These are phyloP conservation scores for Colletotrichum cereale DNA, from an alignment of 2,329 filamentous ascomycete genomes.

Conservation along the genomic window DNA sequence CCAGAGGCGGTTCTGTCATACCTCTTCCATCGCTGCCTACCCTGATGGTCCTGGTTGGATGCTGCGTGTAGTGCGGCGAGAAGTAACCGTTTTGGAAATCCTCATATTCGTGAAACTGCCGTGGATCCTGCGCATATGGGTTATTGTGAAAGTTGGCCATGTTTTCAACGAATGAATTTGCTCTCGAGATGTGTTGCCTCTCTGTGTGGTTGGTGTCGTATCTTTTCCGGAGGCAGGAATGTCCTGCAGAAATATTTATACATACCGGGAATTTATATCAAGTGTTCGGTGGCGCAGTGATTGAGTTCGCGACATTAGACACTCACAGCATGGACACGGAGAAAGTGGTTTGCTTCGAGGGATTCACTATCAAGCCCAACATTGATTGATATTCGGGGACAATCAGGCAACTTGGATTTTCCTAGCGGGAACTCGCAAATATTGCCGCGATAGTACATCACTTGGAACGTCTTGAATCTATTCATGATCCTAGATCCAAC, in stretches of 20 bases:
- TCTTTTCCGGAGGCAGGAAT: too few relatives aligned
- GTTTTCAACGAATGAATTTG: too few relatives aligned
- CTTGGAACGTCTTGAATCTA: background rate
- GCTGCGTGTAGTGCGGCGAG: background rate
- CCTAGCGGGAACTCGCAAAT: background rate
- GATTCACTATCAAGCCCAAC: background rate
- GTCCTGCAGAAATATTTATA: too few relatives aligned
- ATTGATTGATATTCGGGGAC: background rate
- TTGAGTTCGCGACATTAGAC: background rate
- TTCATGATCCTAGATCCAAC: too few relatives aligned
- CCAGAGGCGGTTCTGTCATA: background rate
- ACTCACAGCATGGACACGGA: background rate
- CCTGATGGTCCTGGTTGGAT: background rate
- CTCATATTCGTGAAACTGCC: too few relatives aligned
- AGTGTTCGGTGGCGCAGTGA: too few relatives aligned
- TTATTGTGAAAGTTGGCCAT: too few relatives aligned
- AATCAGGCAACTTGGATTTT: background rate
- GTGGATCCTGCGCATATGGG: too few relatives aligned
- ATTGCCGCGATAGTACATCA: background rate
- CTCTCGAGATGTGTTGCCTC: too few relatives aligned
- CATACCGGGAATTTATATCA: too few relatives aligned
- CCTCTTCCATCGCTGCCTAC: background rate
- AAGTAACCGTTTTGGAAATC: background rate
- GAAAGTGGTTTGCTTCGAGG: background rate
- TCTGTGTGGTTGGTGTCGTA: too few relatives aligned